Conservation (phyloP, 768 basidiomycete species). For the Mycena floridula region DNA sequence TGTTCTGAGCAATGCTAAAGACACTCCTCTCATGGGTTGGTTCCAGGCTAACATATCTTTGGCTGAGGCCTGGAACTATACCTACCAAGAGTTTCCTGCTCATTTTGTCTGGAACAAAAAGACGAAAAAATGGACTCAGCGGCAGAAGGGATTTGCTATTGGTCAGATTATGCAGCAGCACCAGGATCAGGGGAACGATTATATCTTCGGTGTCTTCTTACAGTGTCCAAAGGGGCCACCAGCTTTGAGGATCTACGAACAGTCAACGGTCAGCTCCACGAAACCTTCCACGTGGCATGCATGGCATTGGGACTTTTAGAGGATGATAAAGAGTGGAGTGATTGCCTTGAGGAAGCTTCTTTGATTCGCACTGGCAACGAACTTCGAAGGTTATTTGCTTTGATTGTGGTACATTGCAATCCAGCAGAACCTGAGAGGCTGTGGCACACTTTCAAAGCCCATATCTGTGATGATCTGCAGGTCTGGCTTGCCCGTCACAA, state of each 20-base stretch:
- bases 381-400: not conserved
- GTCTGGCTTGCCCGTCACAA: not conserved
- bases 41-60: not conserved
- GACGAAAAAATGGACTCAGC: slow-evolving; percentile 17
- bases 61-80: slow-evolving; percentile 7
- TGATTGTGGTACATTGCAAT: no score
- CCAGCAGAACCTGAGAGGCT: not conserved
- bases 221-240: slow-evolving; percentile 28
- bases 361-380: not conserved
- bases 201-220: slow-evolving; percentile 34
- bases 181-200: slow-evolving; percentile 32
- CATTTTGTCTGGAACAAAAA: slow-evolving; percentile 18
- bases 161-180: slow-evolving; percentile 24
- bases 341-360: not conserved
- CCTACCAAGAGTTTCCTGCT: slow-evolving; percentile 29
- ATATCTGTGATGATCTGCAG: no score
- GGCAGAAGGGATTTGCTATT: slow-evolving; percentile 15
- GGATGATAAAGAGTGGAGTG: slow-evolving; percentile 11
- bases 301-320: slow-evolving; percentile 2
- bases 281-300: slow-evolving; percentile 2
- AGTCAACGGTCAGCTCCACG: slow-evolving; percentile 6
- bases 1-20: no score
- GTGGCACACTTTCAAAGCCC: no score
- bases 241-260: slow-evolving; percentile 19
- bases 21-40: no score